Conservation (phyloP, 768 basidiomycete genomes). For the Boletus edulis region DNA sequence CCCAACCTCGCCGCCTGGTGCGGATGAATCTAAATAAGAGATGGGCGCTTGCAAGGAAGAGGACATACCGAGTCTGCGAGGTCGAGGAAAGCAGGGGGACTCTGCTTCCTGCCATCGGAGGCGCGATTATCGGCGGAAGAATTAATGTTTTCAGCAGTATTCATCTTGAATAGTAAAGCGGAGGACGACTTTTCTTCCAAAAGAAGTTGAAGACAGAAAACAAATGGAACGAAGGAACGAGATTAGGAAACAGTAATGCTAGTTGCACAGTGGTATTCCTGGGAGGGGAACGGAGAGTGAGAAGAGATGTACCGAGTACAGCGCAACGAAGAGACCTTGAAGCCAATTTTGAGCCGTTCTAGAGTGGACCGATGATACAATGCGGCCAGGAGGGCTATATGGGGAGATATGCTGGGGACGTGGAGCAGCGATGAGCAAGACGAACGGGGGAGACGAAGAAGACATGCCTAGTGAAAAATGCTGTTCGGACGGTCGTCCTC, state of each 20-base stretch:
- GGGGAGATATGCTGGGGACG: constrained; percentile 25
- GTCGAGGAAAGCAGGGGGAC: constrained; percentile 90
- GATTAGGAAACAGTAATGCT: constrained; percentile 54
- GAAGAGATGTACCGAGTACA: constrained; percentile 17
- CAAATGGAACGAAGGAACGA: constrained; percentile 46
- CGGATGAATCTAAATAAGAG: constrained; percentile 2
- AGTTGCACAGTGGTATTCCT: constrained; percentile 70
- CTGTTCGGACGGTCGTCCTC: not conserved
- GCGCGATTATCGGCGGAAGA: constrained; percentile 69
- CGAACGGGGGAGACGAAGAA: constrained; percentile 12
- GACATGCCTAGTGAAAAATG: constrained; percentile 45
- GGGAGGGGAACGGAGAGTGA: constrained; percentile 21
- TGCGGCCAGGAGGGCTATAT: constrained; percentile 48
- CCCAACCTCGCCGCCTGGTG: constrained; percentile 76
- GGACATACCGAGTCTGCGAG: constrained; percentile 85
- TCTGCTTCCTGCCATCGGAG: constrained; percentile 75
- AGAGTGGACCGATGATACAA: constrained; percentile 81
- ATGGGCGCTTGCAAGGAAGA: constrained; percentile 8
- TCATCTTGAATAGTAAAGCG: constrained; percentile 50
- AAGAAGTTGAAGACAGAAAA: constrained; percentile 51
- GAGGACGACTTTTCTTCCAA: constrained; percentile 48
- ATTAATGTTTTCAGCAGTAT: constrained; percentile 67
- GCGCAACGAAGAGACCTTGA: constrained; percentile 47
- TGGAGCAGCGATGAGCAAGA: constrained; percentile 16
- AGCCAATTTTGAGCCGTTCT: constrained; percentile 77